Evolutionary conservation across 1,284 basidiomycete genomes (phyloP).

Genomic region (Uromyces viciae-fabae): DNA sequence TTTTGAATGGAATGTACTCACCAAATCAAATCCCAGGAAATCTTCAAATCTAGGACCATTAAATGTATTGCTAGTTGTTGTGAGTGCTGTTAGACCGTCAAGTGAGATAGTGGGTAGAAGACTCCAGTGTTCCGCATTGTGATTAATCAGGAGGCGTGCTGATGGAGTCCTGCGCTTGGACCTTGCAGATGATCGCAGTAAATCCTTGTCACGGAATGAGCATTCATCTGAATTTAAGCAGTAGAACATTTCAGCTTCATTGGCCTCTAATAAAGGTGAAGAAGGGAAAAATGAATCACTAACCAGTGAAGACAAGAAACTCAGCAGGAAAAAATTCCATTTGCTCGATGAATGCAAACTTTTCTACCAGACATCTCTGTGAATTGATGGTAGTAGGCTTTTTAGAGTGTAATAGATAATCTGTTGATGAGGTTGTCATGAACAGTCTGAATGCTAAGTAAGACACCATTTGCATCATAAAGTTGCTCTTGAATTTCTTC

Average conservation of each 20-base stretch:
- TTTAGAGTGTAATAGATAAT: background rate
- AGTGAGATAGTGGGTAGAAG: background rate
- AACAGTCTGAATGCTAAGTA: background rate
- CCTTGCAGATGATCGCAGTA: background rate
- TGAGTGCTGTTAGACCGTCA: background rate
- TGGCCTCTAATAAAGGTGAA: background rate
- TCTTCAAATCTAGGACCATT: background rate
- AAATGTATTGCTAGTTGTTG: background rate
- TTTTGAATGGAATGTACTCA: background rate
- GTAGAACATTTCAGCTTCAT: background rate
- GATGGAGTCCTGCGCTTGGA: background rate
- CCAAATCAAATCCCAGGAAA: slow-evolving; percentile 6
- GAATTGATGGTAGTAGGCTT: background rate
- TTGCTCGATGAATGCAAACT: background rate
- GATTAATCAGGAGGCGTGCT: background rate
- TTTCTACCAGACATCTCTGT: background rate
- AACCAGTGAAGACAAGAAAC: slow-evolving; percentile 1
- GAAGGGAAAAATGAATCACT: background rate
- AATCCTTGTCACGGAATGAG: background rate
- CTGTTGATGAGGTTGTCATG: background rate
- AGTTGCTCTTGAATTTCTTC: background rate
- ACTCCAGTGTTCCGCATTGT: background rate
- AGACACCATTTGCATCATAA: background rate
- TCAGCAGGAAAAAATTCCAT: background rate
- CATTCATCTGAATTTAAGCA: background rate